Evolutionary conservation across 2,329 filamentous ascomycete genomes (phyloP), one percentile per base, ranked within the genome.

Genomic region (Colletotrichum scovillei): DNA sequence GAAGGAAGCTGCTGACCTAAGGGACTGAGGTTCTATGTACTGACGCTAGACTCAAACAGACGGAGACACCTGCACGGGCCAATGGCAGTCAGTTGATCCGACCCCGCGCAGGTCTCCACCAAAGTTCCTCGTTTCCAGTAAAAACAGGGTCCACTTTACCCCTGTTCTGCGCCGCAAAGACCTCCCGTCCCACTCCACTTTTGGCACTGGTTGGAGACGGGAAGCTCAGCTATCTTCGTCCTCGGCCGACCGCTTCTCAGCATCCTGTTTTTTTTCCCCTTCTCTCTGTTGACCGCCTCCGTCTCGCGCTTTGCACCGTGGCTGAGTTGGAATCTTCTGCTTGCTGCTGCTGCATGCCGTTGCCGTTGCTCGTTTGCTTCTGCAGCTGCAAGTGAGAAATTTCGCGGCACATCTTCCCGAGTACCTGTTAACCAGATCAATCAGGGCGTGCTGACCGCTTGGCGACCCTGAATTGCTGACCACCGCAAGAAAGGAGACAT

Each of bases 201-300:
- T 35, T 35, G 32, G 32, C 38, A 42, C 12, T 42, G 12, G 38
- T 42, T 16, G 38, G 32, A 62, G 35, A 63, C 60, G 42, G 28
- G 28, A n/a, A 35, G 42, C 19, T 24, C 26, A 28, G 30, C n/a
- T 57, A 63, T 64, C 58, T 70, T 16, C 56, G 71, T 71, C 62
- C 19, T 73, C 67, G 38, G 67, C 42, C 67, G 67, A 64, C 71
- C 60, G 67, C 71, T 71, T 46, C 71, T 71, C 49, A 56, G 60
- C 67, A 70, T 65, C 57, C 60, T 24, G 56, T 12, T 49, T 65
- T 62, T 60, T 22, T 26, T 26, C 26, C 35, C 9, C 30, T 35
- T 35, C 14, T 42, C 38, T 42, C 14, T 57, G 60, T 38, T 71
- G 65, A 57, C 71, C 49, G 56, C 52, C 28, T 30, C 65, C 14